These are phyloP conservation scores for Orbilia javanica DNA, from an alignment of 2,329 filamentous ascomycete species.

Conservation along the genomic window DNA sequence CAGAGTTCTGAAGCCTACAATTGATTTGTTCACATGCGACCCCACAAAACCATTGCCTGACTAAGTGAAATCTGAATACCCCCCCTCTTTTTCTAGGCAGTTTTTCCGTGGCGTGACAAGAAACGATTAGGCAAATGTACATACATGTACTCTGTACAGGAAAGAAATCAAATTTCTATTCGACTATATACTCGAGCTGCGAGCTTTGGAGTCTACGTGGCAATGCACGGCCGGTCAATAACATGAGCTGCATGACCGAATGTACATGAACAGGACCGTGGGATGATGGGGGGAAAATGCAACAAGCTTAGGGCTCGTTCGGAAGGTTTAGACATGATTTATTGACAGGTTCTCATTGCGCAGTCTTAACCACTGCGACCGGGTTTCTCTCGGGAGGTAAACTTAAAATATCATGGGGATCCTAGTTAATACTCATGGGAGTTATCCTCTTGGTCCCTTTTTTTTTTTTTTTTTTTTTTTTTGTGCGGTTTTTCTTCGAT, in stretches of 20 bases:
- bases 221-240: conserved; percentile 4
- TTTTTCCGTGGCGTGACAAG: neutral
- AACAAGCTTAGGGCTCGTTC: neutral
- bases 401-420: neutral
- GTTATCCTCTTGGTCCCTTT: neutral
- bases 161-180: neutral
- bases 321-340: neutral
- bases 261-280: neutral
- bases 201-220: conserved; percentile 7
- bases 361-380: neutral
- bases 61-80: neutral
- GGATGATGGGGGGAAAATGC: neutral
- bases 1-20: no score
- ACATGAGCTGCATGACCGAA: neutral
- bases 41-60: neutral
- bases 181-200: neutral
- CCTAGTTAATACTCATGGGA: neutral
- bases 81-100: neutral
- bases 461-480: neutral
- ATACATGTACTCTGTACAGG: no score
- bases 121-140: neutral
- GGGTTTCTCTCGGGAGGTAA: neutral
- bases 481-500: neutral
- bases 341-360: neutral
- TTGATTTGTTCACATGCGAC: neutral